phyloP scores from a whole-genome alignment of 2,329 filamentous ascomycete genomes.

The Venturia carpophila region DNA sequence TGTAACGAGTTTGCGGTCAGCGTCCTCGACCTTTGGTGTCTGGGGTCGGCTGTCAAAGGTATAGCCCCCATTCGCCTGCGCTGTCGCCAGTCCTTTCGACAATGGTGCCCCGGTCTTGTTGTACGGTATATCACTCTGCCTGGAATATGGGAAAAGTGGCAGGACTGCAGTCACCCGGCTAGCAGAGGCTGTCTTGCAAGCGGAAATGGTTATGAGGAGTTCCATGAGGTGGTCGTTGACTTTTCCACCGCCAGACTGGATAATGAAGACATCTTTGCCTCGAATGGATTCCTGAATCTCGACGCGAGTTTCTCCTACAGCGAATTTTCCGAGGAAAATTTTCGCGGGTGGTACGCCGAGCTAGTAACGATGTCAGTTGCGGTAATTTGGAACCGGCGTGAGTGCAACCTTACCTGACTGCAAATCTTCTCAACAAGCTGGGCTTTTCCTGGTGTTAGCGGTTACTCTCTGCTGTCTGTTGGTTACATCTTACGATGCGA shows the following conservation, averaged over 20 bases:
- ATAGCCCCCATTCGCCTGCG: constrained; percentile 47
- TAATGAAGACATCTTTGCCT: constrained; percentile 97
- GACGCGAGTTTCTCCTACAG: constrained; percentile 87
- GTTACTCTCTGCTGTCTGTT: background rate
- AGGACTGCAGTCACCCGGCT: constrained; percentile 89
- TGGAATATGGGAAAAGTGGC: constrained; percentile 91
- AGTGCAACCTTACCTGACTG: constrained; percentile 44
- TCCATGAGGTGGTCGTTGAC: constrained; percentile 97
- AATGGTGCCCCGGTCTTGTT: constrained; percentile 90
- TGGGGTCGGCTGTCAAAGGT: constrained; percentile 90
- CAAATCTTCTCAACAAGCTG: constrained; percentile 79
- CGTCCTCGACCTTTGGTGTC: constrained; percentile 64
- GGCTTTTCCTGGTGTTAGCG: constrained; percentile 29
- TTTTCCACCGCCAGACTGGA: constrained; percentile 84
- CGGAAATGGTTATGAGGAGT: constrained; percentile 95
- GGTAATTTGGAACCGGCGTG: background rate
- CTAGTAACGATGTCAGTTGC: constrained; percentile 12
- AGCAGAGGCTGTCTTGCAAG: constrained; percentile 90
- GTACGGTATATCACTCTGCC: constrained; percentile 93
- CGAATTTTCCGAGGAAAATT: constrained; percentile 83
- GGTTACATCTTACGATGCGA: constrained; percentile 54
- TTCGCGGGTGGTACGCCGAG: constrained; percentile 81
- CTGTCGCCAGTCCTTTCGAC: constrained; percentile 51
- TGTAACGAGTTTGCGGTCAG: constrained; percentile 51
- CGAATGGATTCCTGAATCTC: constrained; percentile 95